Evolutionary conservation across 805 yeast genomes (phyloP).

Genomic region (Candida loeiensis): DNA sequence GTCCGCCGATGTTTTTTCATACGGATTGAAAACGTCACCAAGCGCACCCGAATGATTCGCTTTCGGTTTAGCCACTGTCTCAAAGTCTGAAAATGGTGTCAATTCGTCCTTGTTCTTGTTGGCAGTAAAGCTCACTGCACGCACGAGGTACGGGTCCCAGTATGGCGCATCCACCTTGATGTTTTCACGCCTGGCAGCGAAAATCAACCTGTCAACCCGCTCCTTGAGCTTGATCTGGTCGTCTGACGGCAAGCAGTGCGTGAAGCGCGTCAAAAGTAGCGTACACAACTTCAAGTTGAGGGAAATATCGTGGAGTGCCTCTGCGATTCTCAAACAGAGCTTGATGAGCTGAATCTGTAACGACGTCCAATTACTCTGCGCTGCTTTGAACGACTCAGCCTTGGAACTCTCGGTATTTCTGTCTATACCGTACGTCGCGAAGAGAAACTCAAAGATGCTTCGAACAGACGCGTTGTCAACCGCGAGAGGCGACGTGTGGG

Average conservation of each 20-base stretch:
- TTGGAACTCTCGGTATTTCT: slow-evolving; percentile 27
- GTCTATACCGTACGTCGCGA: slow-evolving; percentile 53
- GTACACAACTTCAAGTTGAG: slow-evolving; percentile 44
- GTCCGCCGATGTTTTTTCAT: slow-evolving; percentile 18
- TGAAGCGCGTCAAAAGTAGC: slow-evolving; percentile 52
- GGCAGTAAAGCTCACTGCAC: slow-evolving; percentile 42
- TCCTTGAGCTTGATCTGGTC: slow-evolving; percentile 53
- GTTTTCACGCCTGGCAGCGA: slow-evolving; percentile 20
- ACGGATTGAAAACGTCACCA: slow-evolving; percentile 50
- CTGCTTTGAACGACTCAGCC: slow-evolving; percentile 19
- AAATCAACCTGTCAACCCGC: slow-evolving; percentile 23
- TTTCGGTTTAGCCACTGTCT: slow-evolving; percentile 9
- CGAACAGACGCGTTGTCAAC: no score
- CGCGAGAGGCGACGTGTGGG: no score
- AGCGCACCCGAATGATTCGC: slow-evolving; percentile 6
- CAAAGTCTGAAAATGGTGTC: slow-evolving; percentile 34
- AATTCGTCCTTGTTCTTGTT: slow-evolving; percentile 32
- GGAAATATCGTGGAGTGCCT: slow-evolving; percentile 44
- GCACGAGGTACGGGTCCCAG: slow-evolving; percentile 71
- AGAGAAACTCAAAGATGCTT: slow-evolving; percentile 45
- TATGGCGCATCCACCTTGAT: slow-evolving; percentile 39
- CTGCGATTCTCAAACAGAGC: slow-evolving; percentile 51
- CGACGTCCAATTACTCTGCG: slow-evolving; percentile 45
- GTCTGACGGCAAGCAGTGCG: slow-evolving; percentile 48
- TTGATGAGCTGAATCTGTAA: slow-evolving; percentile 55